Base-by-base conservation (phyloP, 139 green algal genomes). In the Gonium pectorale region DNA sequence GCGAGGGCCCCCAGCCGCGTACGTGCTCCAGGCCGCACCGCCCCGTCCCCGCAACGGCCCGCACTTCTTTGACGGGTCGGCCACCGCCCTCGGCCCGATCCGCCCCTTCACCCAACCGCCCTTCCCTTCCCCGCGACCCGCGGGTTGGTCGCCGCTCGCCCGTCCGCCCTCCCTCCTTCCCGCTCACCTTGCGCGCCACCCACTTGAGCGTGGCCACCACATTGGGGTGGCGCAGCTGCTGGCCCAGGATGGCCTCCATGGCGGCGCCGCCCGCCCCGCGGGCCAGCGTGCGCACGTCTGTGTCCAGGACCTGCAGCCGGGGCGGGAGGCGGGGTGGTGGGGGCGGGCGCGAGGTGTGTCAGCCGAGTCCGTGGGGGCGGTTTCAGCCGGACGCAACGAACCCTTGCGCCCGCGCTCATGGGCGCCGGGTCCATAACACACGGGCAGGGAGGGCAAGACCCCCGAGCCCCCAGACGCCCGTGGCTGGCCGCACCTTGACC, bases 151-250 rank as follows among this genome's bases (percentile, higher is more conserved):
- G 49, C 49, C 49, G 49, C 49, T 26, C 49, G 13, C 49, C 49
- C 17, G 49, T 26, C 49, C 49, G 49, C 49, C 49, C 49, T 17
- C 49, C 49, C 13, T 17, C 49, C 49, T 17, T 19, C 21, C 11
- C 72, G 0, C 52, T 67, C 46, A 81, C 72, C 75, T 64, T 63
- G 26, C 77, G 40, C 21, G 77, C 77, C 60, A 49, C 77, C 77
- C 86, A 89, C 67, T 89, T 91, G 22, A 89, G 84, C 2, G 88
- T 91, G 31, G 80, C 60, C 41, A 91, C 84, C 22, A 91, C 68
- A 66, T 86, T 81, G 37, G 88, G 88, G 66, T 91, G 88, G 11
- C 84, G 69, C 56, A 91, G 84, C 80, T 88, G 54, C 37, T 51
- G 31, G 1, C 73, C 73, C 60, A 91, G 40, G 4, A 86, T 27